Evolutionary conservation across 441 rosid species (phyloP).

Genomic region (Daphne laureola): DNA sequence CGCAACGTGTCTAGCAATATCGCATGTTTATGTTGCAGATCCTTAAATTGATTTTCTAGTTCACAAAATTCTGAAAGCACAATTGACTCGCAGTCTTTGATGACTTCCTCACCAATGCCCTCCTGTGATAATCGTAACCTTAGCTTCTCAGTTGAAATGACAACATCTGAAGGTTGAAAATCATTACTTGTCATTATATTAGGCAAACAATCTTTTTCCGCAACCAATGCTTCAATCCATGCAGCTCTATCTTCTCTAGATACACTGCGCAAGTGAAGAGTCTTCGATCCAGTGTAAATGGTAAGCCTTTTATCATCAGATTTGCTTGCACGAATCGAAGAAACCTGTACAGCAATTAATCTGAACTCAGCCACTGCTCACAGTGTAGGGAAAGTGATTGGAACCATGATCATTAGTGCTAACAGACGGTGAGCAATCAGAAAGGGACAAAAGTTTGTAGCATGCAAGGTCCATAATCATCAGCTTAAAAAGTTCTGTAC

Average conservation of each 20-base stretch:
- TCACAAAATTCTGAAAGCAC: conserved; percentile 64
- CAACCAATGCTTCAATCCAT: conserved; percentile 80
- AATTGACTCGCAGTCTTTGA: conserved; percentile 81
- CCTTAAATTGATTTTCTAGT: conserved; percentile 59
- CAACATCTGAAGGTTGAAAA: conserved; percentile 52
- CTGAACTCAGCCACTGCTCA: conserved; percentile 10
- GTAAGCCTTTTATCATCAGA: conserved; percentile 92
- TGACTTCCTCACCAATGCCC: conserved; percentile 50
- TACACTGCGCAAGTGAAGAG: conserved; percentile 78
- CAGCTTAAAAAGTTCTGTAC: too few species aligned
- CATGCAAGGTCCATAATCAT: conserved; percentile 4
- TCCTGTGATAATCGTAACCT: conserved; percentile 62
- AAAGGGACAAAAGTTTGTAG: neutral
- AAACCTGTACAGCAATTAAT: conserved; percentile 47
- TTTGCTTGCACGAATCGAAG: conserved; percentile 85
- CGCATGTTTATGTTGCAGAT: conserved; percentile 57
- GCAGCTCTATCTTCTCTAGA: conserved; percentile 67
- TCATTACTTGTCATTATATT: conserved; percentile 51
- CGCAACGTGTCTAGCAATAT: conserved; percentile 65
- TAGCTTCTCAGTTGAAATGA: conserved; percentile 80
- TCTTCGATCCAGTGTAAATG: conserved; percentile 89
- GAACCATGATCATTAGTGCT: neutral
- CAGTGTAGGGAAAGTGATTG: neutral
- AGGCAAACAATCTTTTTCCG: conserved; percentile 79
- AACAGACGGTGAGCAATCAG: neutral